phyloP scores from a whole-genome alignment of 2,329 filamentous ascomycete genomes.

The Trichothecium sympodiale region DNA sequence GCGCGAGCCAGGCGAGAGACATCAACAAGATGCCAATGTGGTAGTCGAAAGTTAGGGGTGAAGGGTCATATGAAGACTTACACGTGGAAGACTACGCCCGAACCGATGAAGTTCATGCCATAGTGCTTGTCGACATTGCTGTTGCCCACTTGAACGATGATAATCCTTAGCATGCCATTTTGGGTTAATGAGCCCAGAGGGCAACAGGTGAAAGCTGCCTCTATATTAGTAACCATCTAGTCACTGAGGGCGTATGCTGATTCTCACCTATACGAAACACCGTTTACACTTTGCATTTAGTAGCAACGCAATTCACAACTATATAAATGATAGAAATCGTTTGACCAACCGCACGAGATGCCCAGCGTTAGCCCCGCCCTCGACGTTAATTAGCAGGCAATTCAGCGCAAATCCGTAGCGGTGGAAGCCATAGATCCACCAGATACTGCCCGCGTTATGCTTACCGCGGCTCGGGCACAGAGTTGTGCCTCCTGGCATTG shows the following conservation, averaged over 20 bases:
- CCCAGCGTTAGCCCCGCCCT: constrained; percentile 20
- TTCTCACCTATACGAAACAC: constrained; percentile 22
- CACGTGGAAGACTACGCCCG: constrained; percentile 56
- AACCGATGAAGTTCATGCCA: constrained; percentile 61
- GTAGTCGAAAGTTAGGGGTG: no score
- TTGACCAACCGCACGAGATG: constrained; percentile 8
- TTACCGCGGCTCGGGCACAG: constrained; percentile 21
- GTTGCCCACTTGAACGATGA: constrained; percentile 7
- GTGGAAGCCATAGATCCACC: constrained; percentile 8
- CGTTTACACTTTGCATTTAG: constrained; percentile 12
- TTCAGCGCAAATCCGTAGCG: constrained; percentile 7
- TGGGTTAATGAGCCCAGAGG: constrained; percentile 62
- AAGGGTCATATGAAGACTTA: constrained; percentile 11
- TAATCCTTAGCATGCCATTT: constrained; percentile 23
- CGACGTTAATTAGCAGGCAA: constrained; percentile 11
- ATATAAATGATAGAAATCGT: constrained; percentile 2
- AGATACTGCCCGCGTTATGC: no score
- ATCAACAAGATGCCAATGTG: constrained; percentile 11
- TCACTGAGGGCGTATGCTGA: constrained; percentile 6
- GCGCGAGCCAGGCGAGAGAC: constrained; percentile 11
- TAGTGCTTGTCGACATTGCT: constrained; percentile 4
- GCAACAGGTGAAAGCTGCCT: constrained; percentile 47
- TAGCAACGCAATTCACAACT: constrained; percentile 6
- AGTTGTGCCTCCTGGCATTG: constrained; percentile 18
- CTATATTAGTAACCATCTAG: constrained; percentile 10